Evolutionary conservation across 2,329 filamentous ascomycete species (phyloP), one percentile per base, ranked within the genome.

Genomic region (Escovopsis sp.): DNA sequence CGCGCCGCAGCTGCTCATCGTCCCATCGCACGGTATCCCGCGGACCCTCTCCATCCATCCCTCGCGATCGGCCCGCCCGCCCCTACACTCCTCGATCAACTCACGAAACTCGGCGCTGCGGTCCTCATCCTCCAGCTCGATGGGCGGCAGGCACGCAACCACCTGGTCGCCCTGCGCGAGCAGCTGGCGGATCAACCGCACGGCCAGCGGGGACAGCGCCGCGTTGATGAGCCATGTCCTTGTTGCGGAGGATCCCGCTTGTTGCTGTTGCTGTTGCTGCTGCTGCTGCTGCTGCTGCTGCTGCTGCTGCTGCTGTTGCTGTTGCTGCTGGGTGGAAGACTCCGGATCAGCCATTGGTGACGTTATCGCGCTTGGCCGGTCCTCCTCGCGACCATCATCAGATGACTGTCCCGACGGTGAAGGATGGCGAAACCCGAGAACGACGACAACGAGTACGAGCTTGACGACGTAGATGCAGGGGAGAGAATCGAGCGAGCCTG

Each of bases 201-300:
- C 80, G 36, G 79, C 79, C 43, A 94, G 71, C 11, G 88, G 85
- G 26, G 85, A 88, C 40, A 88, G 72, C 25, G 84, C 83, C 39
- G 83, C 79, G 10, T 87, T 94, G 44, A 98, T 65, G 52, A 98
- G 77, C 90, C 90, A 96, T 49, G 88, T 84, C 50, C 88, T 79
- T 34, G 21, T 11, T 87, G 86, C 23, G 72, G n/a, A n/a, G n/a
- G n/a, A n/a, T 77, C 51, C 77, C 78, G 55, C 77, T 72, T 16
- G 72, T 76, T 42, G 73, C 70, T 74, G 58, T 47, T n/a, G n/a
- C n/a, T 50, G 44, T 40, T 40, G 50, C n/a, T n/a, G n/a, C n/a
- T n/a, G n/a, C n/a, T n/a, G n/a, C n/a, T n/a, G n/a, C n/a, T n/a
- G n/a, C n/a, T n/a, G n/a, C n/a, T n/a, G n/a, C n/a, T n/a, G n/a